Percentiles rank a stretch among this genome's conserved stretches.
Conservation (phyloP, 2,329 filamentous ascomycete genomes). For the Pseudogymnoascus sp. region DNA sequence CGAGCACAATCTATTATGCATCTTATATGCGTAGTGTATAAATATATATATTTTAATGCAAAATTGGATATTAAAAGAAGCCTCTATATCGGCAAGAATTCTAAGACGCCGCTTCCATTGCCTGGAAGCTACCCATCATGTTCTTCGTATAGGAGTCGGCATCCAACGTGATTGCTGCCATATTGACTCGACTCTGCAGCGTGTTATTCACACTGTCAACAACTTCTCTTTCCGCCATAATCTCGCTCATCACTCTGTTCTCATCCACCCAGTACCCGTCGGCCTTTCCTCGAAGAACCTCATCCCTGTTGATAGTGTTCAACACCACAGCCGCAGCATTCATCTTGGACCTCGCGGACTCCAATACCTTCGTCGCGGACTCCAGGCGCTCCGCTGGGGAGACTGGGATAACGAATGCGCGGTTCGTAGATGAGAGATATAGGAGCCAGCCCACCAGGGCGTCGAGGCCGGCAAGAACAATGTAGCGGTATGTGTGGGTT, state of each 20-base stretch:
- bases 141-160: conserved; percentile 52
- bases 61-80: background rate
- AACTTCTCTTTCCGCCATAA: conserved; percentile 72
- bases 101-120: background rate
- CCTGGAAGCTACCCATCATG: conserved; percentile 26
- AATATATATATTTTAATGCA: background rate
- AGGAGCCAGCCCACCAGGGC: conserved; percentile 53
- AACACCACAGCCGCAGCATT: conserved; percentile 65
- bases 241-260: conserved; percentile 59
- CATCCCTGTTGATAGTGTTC: conserved; percentile 71
- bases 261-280: conserved; percentile 77
- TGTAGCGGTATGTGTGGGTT: conserved; percentile 51
- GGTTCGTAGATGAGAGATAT: conserved; percentile 70
- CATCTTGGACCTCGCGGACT: conserved; percentile 55
- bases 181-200: conserved; percentile 54
- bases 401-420: conserved; percentile 59
- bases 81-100: background rate
- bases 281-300: conserved; percentile 54
- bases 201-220: conserved; percentile 62
- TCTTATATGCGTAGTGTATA: background rate
- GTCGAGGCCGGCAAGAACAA: conserved; percentile 59
- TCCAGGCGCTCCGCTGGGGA: conserved; percentile 59
- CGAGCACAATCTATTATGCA: background rate
- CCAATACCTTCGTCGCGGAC: conserved; percentile 45
- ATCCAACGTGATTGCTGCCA: conserved; percentile 50